Percentiles rank a stretch among this genome's conserved stretches.
These are phyloP conservation scores for Radiomyces spectabilis DNA, from an alignment of 192 early-diverging fungal species.

Conservation along the genomic window DNA sequence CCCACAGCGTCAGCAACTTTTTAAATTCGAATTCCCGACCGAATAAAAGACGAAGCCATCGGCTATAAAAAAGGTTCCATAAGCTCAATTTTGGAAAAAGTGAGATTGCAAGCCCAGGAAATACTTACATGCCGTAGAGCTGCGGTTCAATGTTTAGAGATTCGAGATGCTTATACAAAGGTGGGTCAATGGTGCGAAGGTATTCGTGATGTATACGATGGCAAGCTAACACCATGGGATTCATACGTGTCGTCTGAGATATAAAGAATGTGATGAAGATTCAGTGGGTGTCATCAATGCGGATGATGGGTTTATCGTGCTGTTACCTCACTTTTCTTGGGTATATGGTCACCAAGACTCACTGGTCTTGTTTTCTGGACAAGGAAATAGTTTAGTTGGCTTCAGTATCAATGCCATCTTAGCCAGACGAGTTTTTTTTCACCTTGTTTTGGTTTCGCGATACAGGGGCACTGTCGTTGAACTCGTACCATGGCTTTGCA, in stretches of 20 bases:
- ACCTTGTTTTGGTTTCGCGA: too few relatives aligned
- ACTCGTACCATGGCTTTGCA: conserved; percentile 83
- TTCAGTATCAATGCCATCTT: too few relatives aligned
- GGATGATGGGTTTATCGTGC: too few relatives aligned
- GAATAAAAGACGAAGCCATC: conserved; percentile 91
- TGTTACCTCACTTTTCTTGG: too few relatives aligned
- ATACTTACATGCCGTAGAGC: conserved; percentile 79
- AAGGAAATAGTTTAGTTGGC: too few relatives aligned
- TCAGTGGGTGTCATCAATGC: too few relatives aligned
- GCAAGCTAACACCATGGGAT: conserved; percentile 72
- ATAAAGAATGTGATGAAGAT: too few relatives aligned
- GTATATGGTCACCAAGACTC: too few relatives aligned
- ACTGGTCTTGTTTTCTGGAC: too few relatives aligned
- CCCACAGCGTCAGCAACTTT: conserved; percentile 76
- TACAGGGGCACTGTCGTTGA: conserved; percentile 49
- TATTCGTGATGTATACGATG: conserved; percentile 62
- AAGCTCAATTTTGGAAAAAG: too few relatives aligned
- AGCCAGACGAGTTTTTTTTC: too few relatives aligned
- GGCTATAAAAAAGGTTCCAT: conserved; percentile 33
- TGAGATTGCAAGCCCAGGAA: background rate
- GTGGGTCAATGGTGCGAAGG: conserved; percentile 62
- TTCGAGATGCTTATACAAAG: conserved; percentile 64
- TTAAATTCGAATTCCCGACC: conserved; percentile 77
- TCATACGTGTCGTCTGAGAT: too few relatives aligned
- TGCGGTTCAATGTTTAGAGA: conserved; percentile 85